These are phyloP conservation scores for Penicillium digitatum DNA, from an alignment of 2,329 filamentous ascomycete species.

Conservation along the genomic window DNA sequence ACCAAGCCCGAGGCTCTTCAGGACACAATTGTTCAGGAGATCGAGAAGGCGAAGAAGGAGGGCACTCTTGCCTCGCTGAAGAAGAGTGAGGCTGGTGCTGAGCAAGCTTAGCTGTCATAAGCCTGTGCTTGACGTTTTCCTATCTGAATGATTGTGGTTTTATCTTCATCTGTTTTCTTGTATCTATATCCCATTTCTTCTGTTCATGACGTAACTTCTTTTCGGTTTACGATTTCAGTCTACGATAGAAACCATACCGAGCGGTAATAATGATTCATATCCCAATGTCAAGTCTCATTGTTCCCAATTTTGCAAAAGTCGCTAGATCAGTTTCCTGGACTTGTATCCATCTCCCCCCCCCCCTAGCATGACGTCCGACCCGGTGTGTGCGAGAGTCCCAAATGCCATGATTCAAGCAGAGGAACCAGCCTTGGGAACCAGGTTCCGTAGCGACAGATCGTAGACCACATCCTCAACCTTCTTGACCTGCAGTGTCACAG, in stretches of 20 bases:
- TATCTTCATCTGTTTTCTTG: constrained; percentile 3
- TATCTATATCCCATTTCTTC: constrained; percentile 13
- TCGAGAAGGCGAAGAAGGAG: constrained; percentile 53
- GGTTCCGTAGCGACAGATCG: constrained; percentile 79
- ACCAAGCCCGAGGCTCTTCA: constrained; percentile 82
- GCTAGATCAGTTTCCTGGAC: background rate
- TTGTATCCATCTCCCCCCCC: background rate
- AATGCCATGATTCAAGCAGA: constrained; percentile 11
- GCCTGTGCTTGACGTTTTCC: background rate
- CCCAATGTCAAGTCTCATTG: background rate
- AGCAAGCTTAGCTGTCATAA: constrained; percentile 24
- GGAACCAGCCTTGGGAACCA: constrained; percentile 56
- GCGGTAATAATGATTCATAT: background rate
- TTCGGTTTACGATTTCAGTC: background rate
- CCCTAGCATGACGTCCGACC: background rate
- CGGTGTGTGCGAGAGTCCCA: background rate
- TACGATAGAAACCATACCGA: background rate
- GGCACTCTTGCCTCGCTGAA: constrained; percentile 27
- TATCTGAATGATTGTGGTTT: background rate
- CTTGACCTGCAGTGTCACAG: constrained; percentile 60
- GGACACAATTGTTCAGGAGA: constrained; percentile 68
- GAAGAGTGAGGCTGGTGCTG: constrained; percentile 15
- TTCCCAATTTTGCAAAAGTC: background rate
- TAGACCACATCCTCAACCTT: constrained; percentile 98
- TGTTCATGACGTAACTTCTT: constrained; percentile 6